Evolutionary conservation across 345 rosid species (phyloP).

Genomic region (Syzygium grande): DNA sequence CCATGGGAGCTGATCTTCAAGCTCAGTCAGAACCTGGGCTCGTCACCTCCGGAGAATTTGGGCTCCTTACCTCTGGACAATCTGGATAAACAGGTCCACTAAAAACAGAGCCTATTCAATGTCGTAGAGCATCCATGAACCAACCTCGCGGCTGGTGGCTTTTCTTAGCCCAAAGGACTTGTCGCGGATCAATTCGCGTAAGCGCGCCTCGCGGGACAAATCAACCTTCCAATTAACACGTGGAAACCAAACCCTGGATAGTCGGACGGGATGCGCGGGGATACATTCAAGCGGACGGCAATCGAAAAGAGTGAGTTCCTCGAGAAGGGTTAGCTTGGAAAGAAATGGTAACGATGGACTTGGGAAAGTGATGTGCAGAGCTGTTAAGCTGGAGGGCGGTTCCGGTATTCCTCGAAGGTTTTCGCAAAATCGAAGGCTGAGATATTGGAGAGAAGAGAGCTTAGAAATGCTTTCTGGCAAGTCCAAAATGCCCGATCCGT

Average conservation of each 20-base stretch:
- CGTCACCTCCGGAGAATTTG: too few species aligned
- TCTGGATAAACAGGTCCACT: too few species aligned
- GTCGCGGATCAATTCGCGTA: neutral
- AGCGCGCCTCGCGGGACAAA: too few species aligned
- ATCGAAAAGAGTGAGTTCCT: neutral
- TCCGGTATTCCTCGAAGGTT: neutral
- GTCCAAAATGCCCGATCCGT: fast-evolving
- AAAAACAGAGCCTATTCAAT: too few species aligned
- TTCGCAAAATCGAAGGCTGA: neutral
- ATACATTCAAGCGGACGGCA: neutral
- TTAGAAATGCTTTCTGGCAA: neutral
- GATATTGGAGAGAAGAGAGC: neutral
- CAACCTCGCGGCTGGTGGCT: neutral
- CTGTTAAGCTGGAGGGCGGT: neutral
- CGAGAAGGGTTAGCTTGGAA: neutral
- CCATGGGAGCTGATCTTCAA: too few species aligned
- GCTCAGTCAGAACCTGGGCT: too few species aligned
- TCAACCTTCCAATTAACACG: too few species aligned
- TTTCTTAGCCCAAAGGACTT: neutral
- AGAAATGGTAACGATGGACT: neutral
- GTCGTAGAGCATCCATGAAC: too few species aligned
- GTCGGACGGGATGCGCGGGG: neutral
- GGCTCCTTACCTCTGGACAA: too few species aligned
- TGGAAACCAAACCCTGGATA: neutral
- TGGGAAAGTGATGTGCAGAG: neutral